Evolutionary conservation across 177 flowering plant species (phyloP).

Genomic region (Vitis hybrid): DNA sequence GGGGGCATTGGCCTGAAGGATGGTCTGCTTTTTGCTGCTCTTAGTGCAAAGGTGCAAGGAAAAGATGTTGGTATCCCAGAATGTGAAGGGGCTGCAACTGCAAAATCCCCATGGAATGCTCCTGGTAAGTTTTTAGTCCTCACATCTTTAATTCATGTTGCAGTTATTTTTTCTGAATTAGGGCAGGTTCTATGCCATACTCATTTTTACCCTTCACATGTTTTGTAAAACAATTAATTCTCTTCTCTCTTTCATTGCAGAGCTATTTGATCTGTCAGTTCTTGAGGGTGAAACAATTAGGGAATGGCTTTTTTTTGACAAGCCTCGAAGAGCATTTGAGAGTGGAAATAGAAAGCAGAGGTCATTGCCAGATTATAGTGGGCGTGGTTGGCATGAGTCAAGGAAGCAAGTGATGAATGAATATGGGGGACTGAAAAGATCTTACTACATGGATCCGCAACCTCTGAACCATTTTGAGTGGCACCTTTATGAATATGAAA

Average conservation of each 20-base stretch:
- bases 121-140: slow-evolving; percentile 56
- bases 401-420: slow-evolving; percentile 96
- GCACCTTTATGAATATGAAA: slow-evolving; percentile 98
- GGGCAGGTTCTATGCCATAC: not conserved
- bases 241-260: slow-evolving; percentile 43
- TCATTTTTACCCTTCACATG: too few species aligned
- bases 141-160: not conserved
- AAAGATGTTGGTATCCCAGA: slow-evolving; percentile 98
- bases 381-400: slow-evolving; percentile 99
- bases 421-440: slow-evolving; percentile 87
- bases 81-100: slow-evolving; percentile 98
- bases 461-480: slow-evolving; percentile 78
- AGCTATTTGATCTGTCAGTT: slow-evolving; percentile 84
- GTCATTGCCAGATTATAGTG: slow-evolving; percentile 93
- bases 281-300: slow-evolving; percentile 88
- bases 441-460: slow-evolving; percentile 99
- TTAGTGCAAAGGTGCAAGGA: slow-evolving; percentile 80
- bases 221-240: not conserved
- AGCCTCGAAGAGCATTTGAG: slow-evolving; percentile 98
- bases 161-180: not conserved
- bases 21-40: slow-evolving; percentile 88
- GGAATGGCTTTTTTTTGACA: slow-evolving; percentile 99
- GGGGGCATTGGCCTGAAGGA: slow-evolving; percentile 96
- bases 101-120: slow-evolving; percentile 99
- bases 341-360: slow-evolving; percentile 98